Base-by-base conservation (phyloP, 23 red algal species). In the Pyropia haitanensis region DNA sequence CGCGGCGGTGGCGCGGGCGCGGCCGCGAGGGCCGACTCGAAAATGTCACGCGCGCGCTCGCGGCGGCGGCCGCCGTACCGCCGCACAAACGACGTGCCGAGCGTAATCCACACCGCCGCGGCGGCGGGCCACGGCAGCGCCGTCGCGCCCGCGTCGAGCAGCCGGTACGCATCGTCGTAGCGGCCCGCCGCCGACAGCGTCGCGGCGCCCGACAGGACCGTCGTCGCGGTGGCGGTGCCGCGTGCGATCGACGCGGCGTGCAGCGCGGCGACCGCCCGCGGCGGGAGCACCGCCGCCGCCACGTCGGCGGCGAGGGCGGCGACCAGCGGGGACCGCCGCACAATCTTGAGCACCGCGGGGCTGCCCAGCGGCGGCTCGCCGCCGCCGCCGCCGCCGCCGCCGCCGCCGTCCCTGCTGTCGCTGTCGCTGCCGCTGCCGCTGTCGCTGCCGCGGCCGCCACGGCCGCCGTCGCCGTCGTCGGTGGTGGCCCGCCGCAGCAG, bases 21-120 rank as follows among this genome's bases (percentile, higher is more conserved):
- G 4, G 74, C 56, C 18, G 61, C 62, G 21, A 88, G 27, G 21
- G 83, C 83, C 61, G 66, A 61, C 60, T 88, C 83, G 51, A 88
- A 88, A 25, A 93, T 29, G 48, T 93, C 76, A 51, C 88, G 56
- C 9, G 79, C 75, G 50, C 79, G 61, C 68, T 93, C 88, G 23
- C 75, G 73, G 53, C 81, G 73, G 16, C 57, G 44, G 2, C 49
- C 64, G 17, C 70, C 79, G 61, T 56, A 85, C 14, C 88, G 88
- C 54, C 61, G 32, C 14, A 93, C 68, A 51, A 79, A 83, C 60
- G 46, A 65, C 20, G 27, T 75, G 54, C 77, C 64, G 56, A 81
- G 81, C 5, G 75, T 56, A 24, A 93, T 56, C 79, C 80, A 93
- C 10, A 93, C 52, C 56, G 63, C 67, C 28, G 81, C 58, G 18